Conservation (phyloP, 108 stramenopile genomes). For the Nitzschia putrida region DNA sequence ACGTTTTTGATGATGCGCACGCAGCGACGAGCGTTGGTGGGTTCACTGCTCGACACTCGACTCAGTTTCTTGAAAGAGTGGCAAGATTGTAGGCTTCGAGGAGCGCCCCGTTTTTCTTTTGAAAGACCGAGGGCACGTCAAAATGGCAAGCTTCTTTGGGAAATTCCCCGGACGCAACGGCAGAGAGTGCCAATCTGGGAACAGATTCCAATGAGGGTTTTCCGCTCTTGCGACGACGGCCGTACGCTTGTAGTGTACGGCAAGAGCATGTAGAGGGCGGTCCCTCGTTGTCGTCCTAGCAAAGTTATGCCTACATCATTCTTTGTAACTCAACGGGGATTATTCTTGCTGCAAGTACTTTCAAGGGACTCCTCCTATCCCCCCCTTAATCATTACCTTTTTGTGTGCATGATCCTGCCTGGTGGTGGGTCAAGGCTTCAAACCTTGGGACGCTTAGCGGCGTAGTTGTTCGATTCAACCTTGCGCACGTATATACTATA, state of each 20-base stretch:
- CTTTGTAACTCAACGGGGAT: constrained; percentile 85
- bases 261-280: constrained; percentile 49
- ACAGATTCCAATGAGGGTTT: constrained; percentile 49
- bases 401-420: constrained; percentile 85
- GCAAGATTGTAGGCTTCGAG: constrained; percentile 43
- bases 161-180: constrained; percentile 84
- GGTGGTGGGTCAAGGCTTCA: constrained; percentile 89
- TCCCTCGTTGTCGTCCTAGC: constrained; percentile 55
- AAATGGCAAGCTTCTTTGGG: constrained; percentile 65
- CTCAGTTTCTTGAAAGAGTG: constrained; percentile 29
- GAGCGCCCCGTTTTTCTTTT: constrained; percentile 62
- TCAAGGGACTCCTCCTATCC: constrained; percentile 14
- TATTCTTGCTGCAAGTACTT: constrained; percentile 35
- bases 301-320: constrained; percentile 68
- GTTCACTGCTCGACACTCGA: too few relatives aligned
- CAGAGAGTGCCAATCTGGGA: constrained; percentile 70
- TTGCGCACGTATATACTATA: constrained; percentile 70
- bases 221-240: constrained; percentile 56
- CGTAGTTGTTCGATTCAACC: constrained; percentile 92
- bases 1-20: too few relatives aligned
- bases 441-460: constrained; percentile 83
- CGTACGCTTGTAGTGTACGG: constrained; percentile 12
- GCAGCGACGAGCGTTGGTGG: too few relatives aligned
- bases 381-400: too few relatives aligned
- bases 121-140: constrained; percentile 48